These are phyloP conservation scores for Handroanthus guayacan DNA, from an alignment of 257 asterid genomes.

Conservation along the genomic window DNA sequence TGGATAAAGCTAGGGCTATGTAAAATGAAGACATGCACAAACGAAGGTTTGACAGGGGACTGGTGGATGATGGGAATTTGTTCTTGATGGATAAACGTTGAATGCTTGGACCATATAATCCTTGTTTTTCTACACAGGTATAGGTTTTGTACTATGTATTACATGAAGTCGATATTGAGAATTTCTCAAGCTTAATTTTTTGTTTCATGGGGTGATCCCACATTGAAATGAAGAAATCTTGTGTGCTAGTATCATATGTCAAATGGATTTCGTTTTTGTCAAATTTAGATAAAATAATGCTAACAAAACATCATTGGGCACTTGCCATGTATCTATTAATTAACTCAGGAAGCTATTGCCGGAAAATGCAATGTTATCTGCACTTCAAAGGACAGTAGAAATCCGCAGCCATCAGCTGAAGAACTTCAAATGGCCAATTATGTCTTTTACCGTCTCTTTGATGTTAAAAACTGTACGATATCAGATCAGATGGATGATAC, in stretches of 20 bases:
- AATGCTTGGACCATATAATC: neutral
- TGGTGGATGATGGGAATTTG: neutral
- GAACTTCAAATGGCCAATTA: constrained; percentile 69
- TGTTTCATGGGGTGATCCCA: neutral
- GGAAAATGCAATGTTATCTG: constrained; percentile 90
- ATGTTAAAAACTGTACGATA: constrained; percentile 61
- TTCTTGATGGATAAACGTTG: neutral
- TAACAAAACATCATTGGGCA: neutral
- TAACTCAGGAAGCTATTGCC: constrained; percentile 82
- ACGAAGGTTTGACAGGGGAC: neutral
- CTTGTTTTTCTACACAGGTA: neutral
- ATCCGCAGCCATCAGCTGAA: constrained; percentile 78
- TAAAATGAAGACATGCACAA: neutral
- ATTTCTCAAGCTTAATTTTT: neutral
- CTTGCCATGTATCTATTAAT: constrained; percentile 29
- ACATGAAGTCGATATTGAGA: neutral
- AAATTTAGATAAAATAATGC: too few species aligned
- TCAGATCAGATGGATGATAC: constrained; percentile 61
- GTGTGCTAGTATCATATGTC: neutral
- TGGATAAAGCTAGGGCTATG: neutral
- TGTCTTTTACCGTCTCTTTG: constrained; percentile 77
- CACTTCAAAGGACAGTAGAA: constrained; percentile 72
- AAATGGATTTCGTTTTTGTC: too few species aligned
- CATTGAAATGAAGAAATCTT: neutral
- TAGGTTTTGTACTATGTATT: neutral